Evolutionary conservation across 1,284 basidiomycete genomes (phyloP).

Genomic region (Trametes polyzona): DNA sequence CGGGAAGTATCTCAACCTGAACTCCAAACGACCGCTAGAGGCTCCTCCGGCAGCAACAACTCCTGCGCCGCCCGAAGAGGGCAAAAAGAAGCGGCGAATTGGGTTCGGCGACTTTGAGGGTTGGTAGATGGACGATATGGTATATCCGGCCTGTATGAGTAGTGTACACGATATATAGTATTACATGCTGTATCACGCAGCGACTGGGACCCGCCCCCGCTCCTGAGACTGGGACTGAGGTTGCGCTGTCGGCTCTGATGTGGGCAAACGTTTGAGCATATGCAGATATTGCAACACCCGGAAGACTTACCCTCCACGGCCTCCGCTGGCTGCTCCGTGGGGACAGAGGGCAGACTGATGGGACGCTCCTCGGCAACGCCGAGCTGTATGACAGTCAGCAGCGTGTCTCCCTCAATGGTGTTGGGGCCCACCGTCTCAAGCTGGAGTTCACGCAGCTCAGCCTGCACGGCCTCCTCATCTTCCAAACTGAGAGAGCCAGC

Average conservation of each 20-base stretch:
- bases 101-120: conserved; percentile 84
- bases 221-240: conserved; percentile 21
- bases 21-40: conserved; percentile 46
- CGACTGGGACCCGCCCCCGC: conserved; percentile 46
- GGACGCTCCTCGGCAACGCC: conserved; percentile 28
- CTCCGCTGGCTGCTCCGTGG: conserved; percentile 45
- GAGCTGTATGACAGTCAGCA: conserved; percentile 18
- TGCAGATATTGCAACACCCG: background rate
- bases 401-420: background rate
- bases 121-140: conserved; percentile 47
- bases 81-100: conserved; percentile 72
- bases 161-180: conserved; percentile 25
- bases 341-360: conserved; percentile 50
- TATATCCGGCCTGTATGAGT: conserved; percentile 19
- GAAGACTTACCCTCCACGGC: conserved; percentile 35
- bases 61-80: conserved; percentile 41
- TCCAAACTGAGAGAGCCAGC: conserved; percentile 82
- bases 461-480: conserved; percentile 93
- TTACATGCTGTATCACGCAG: conserved; percentile 26
- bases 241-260: conserved; percentile 4
- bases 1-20: conserved; percentile 66
- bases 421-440: conserved; percentile 52
- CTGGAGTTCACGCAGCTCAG: conserved; percentile 76
- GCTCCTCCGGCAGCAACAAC: conserved; percentile 4
- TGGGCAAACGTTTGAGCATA: background rate